Evolutionary conservation across 2,329 filamentous ascomycete genomes (phyloP).

Genomic region (Xylaria arbuscula): DNA sequence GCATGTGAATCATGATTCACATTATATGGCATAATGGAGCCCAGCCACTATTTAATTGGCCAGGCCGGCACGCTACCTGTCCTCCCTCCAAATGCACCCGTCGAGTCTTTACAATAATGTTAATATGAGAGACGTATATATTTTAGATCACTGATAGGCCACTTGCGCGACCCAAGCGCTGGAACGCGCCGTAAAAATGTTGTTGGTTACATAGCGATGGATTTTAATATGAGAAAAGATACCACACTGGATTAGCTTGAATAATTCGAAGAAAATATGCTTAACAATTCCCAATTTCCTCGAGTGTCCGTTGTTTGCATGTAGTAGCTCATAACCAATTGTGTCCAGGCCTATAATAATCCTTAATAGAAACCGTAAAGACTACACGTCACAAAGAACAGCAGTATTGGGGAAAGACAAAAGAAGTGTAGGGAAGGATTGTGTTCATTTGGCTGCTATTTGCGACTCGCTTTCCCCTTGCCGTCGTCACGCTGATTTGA

Average conservation of each 20-base stretch:
- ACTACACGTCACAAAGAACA: neutral
- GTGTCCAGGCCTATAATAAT: neutral
- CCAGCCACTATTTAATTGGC: neutral
- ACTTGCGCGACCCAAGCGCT: constrained; percentile 46
- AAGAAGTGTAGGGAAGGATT: neutral
- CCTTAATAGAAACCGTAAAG: neutral
- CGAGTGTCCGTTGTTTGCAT: neutral
- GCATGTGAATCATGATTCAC: neutral
- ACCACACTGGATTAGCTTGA: neutral
- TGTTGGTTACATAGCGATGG: constrained; percentile 12
- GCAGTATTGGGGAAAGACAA: neutral
- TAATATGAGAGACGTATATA: constrained; percentile 31
- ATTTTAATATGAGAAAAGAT: neutral
- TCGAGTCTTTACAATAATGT: constrained; percentile 39
- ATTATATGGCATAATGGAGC: neutral
- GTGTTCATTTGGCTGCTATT: neutral
- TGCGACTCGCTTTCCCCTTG: neutral
- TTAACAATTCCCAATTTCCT: neutral
- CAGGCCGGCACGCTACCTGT: neutral
- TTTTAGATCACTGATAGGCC: constrained; percentile 25
- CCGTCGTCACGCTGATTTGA: neutral
- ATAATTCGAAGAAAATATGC: constrained; percentile 7
- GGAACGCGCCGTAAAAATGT: constrained; percentile 40
- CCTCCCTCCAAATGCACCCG: constrained; percentile 2
- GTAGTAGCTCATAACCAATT: neutral